Evolutionary conservation across 768 basidiomycete species (phyloP).

Genomic region (Pleurotus pulmonarius): DNA sequence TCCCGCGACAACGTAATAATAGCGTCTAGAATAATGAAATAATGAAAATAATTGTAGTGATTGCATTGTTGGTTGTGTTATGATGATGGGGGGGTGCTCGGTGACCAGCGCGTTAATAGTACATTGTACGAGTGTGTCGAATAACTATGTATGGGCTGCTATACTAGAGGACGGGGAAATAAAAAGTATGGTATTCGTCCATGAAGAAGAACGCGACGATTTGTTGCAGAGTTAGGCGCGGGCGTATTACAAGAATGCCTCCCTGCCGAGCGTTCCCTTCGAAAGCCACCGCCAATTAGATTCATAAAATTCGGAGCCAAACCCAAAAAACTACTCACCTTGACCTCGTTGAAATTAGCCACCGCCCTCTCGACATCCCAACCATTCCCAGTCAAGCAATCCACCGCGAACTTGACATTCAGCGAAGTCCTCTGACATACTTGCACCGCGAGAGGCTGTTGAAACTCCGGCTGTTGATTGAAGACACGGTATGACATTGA

Average conservation of each 20-base stretch:
- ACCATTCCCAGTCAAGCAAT: slow-evolving; percentile 80
- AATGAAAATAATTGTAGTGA: not conserved
- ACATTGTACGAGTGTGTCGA: slow-evolving; percentile 1
- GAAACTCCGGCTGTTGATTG: slow-evolving; percentile 54
- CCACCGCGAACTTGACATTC: slow-evolving; percentile 74
- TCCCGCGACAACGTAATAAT: too few species aligned
- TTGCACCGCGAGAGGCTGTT: slow-evolving; percentile 67
- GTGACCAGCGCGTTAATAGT: not conserved
- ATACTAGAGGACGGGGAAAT: not conserved
- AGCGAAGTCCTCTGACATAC: slow-evolving; percentile 72
- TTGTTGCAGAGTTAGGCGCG: not conserved
- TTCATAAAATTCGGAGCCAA: not conserved
- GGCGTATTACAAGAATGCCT: slow-evolving; percentile 45
- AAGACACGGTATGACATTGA: slow-evolving; percentile 5
- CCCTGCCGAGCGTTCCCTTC: slow-evolving; percentile 47
- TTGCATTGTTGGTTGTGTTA: not conserved
- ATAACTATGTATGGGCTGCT: not conserved
- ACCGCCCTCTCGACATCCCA: slow-evolving; percentile 84
- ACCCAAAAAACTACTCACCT: slow-evolving; percentile 46
- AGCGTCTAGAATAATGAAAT: not conserved
- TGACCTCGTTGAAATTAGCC: slow-evolving; percentile 84
- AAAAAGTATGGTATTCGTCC: not conserved
- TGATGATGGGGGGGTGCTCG: not conserved
- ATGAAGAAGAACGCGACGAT: not conserved
- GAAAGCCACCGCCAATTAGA: slow-evolving; percentile 17